A percentile compares a stretch with the other conserved stretches of the same genome.
These are phyloP conservation scores for Parachaetomium inaequale DNA, from an alignment of 495 filamentous ascomycete species.

Conservation along the genomic window DNA sequence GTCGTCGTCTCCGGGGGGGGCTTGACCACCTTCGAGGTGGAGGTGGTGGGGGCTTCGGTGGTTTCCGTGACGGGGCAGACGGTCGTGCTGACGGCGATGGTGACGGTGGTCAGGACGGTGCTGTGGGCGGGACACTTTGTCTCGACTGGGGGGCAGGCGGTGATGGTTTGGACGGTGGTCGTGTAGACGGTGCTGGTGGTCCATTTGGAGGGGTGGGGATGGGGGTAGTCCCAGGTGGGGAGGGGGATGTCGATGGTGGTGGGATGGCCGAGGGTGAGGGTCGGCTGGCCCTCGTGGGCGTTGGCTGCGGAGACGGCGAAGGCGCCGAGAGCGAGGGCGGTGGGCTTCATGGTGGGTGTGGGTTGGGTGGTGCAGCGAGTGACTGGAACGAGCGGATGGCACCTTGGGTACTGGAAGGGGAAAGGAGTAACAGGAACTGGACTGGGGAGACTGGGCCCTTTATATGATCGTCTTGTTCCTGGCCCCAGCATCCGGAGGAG, in stretches of 20 bases:
- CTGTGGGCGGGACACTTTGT: slow-evolving; percentile 31
- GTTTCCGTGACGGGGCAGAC: slow-evolving; percentile 35
- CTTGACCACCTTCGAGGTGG: no score
- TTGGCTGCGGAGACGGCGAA: slow-evolving; percentile 28
- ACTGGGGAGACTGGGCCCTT: slow-evolving; percentile 5
- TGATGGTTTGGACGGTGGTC: slow-evolving; percentile 30
- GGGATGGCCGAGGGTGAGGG: slow-evolving; percentile 12
- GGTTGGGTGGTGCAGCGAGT: slow-evolving; percentile 18
- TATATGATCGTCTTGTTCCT: neutral
- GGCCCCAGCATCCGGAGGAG: neutral
- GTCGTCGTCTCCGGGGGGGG: no score
- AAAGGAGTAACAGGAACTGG: slow-evolving; percentile 1
- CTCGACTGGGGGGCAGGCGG: slow-evolving; percentile 25
- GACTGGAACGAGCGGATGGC: slow-evolving; percentile 30
- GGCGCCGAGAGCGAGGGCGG: slow-evolving; percentile 27
- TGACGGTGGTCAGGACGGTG: slow-evolving; percentile 38
- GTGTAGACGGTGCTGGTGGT: slow-evolving; percentile 36
- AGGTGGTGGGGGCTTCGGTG: slow-evolving; percentile 5
- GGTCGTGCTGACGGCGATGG: slow-evolving; percentile 35
- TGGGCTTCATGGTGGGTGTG: slow-evolving; percentile 27
- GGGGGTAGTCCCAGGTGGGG: neutral
- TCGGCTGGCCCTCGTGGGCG: slow-evolving; percentile 18
- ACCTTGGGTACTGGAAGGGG: slow-evolving; percentile 23
- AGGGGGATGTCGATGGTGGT: neutral
- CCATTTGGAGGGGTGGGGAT: slow-evolving; percentile 18